Evolutionary conservation across 2,329 filamentous ascomycete species (phyloP).

Genomic region (Fusarium tanahbumbuense): DNA sequence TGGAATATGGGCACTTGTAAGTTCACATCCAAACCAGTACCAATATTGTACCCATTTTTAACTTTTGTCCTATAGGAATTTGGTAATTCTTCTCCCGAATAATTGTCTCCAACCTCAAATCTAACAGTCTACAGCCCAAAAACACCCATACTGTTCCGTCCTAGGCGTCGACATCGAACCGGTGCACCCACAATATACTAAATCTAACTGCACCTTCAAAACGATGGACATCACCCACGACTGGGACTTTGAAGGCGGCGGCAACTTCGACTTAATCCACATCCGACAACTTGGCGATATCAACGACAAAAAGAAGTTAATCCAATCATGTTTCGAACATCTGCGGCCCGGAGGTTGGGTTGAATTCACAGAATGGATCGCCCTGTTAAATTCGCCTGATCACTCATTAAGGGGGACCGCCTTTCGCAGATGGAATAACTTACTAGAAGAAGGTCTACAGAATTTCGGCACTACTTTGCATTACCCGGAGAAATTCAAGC

Average conservation of each 20-base stretch:
- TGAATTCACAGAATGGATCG: conserved; percentile 44
- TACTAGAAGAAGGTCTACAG: conserved; percentile 36
- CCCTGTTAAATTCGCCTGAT: conserved; percentile 38
- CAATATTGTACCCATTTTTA: not conserved
- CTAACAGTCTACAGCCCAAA: conserved; percentile 34
- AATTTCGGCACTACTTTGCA: conserved; percentile 31
- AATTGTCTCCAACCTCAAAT: not conserved
- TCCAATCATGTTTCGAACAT: conserved; percentile 35
- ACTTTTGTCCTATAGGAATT: conserved; percentile 32
- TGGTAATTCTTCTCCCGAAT: conserved; percentile 9
- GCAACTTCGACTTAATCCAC: conserved; percentile 37
- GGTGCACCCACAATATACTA: conserved; percentile 28
- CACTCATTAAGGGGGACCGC: conserved; percentile 37
- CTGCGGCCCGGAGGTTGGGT: conserved; percentile 43
- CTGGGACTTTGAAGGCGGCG: conserved; percentile 31
- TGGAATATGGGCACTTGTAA: conserved; percentile 39
- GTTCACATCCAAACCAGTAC: not conserved
- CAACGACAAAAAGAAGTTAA: conserved; percentile 25
- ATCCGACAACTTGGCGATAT: conserved; percentile 37
- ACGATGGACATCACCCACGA: conserved; percentile 37
- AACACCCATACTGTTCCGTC: conserved; percentile 37
- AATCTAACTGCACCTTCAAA: conserved; percentile 34
- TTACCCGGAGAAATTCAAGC: conserved; percentile 34
- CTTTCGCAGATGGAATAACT: conserved; percentile 39
- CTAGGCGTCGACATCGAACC: conserved; percentile 40